Percentiles rank a stretch among this genome's conserved stretches.
Conservation (phyloP, 2,329 filamentous ascomycete genomes). For the Didymella keratinophila region DNA sequence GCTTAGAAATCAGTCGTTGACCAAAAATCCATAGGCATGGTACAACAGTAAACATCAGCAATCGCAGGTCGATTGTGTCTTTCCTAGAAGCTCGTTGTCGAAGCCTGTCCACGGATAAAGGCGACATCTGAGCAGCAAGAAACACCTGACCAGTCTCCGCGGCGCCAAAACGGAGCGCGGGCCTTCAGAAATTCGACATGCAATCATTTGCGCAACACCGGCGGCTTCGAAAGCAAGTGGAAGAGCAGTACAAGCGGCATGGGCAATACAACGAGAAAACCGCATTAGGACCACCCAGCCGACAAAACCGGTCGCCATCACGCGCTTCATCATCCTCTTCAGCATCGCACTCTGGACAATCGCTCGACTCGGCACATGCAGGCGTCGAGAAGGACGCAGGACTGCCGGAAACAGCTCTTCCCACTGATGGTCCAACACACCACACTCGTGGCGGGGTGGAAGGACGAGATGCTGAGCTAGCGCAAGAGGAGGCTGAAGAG, state of each 20-base stretch:
- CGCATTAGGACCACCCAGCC: neutral
- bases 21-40: neutral
- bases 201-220: slow-evolving; percentile 40
- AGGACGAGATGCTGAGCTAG: slow-evolving; percentile 1
- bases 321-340: slow-evolving; percentile 3
- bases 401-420: neutral
- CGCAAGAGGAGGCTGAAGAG: slow-evolving; percentile 5
- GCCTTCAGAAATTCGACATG: slow-evolving; percentile 21
- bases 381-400: slow-evolving; percentile 1
- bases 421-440: neutral
- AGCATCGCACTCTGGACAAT: neutral
- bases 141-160: neutral
- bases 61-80: neutral
- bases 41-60: neutral
- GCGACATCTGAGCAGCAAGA: neutral
- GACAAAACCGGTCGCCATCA: neutral
- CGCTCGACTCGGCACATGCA: neutral
- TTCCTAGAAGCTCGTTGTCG: neutral
- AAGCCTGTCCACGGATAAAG: neutral
- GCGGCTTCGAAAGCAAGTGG: slow-evolving; percentile 26
- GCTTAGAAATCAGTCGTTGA: slow-evolving; percentile 6
- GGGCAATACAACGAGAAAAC: slow-evolving; percentile 8
- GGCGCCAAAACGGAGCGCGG: neutral
- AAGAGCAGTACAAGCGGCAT: slow-evolving; percentile 20
- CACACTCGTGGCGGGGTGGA: slow-evolving; percentile 2